Evolutionary conservation across 2,329 filamentous ascomycete species (phyloP).

Genomic region (Fusarium gaditjirri): DNA sequence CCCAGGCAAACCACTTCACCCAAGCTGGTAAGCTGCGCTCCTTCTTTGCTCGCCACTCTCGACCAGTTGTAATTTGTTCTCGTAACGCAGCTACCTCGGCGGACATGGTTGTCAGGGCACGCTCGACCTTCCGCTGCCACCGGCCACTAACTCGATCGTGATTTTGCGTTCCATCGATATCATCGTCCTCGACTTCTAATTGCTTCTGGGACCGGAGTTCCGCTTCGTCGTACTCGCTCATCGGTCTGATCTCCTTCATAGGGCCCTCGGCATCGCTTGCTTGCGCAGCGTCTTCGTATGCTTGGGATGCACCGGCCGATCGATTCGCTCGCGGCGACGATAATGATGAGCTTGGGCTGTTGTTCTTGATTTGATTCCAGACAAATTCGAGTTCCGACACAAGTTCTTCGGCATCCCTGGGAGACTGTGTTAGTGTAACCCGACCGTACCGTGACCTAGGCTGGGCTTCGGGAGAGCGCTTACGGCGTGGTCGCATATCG

Average conservation of each 20-base stretch:
- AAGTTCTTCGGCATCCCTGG: slow-evolving; percentile 82
- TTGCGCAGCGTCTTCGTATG: slow-evolving; percentile 60
- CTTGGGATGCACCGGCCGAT: slow-evolving; percentile 48
- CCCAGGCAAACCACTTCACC: slow-evolving; percentile 77
- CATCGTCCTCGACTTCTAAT: slow-evolving; percentile 58
- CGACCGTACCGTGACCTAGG: not conserved
- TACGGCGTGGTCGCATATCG: slow-evolving; percentile 88
- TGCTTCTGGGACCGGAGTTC: slow-evolving; percentile 64
- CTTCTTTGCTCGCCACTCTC: slow-evolving; percentile 75
- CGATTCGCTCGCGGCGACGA: slow-evolving; percentile 63
- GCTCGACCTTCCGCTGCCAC: slow-evolving; percentile 87
- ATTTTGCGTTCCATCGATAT: slow-evolving; percentile 52
- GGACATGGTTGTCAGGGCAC: slow-evolving; percentile 87
- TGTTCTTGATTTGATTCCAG: slow-evolving; percentile 97
- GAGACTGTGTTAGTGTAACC: slow-evolving; percentile 32
- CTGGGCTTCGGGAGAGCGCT: slow-evolving; percentile 46
- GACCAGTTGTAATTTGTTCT: slow-evolving; percentile 85
- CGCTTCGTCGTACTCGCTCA: slow-evolving; percentile 83
- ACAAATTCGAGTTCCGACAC: slow-evolving; percentile 98
- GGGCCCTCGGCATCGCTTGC: slow-evolving; percentile 62
- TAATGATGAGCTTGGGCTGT: slow-evolving; percentile 72
- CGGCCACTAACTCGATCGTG: slow-evolving; percentile 56
- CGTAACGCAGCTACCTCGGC: slow-evolving; percentile 91
- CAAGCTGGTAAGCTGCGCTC: slow-evolving; percentile 74
- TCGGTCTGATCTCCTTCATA: slow-evolving; percentile 81